Evolutionary conservation across 83 land plant species (phyloP), one percentile per base, ranked within the genome.

Genomic region (Larix sibirica): DNA sequence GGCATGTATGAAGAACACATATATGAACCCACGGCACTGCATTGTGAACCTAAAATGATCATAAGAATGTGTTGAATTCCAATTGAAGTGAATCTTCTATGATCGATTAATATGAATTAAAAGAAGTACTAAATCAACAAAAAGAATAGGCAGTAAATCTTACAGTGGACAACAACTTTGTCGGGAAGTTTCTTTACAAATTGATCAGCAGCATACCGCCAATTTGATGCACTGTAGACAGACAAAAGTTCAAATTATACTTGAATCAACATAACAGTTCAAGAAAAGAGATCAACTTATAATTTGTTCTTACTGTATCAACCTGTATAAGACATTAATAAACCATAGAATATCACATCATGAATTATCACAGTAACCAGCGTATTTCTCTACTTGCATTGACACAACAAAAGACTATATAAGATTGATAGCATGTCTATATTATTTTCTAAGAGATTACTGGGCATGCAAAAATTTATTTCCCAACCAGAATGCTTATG

Each of bases 101-200:
- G 75, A 36, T 42, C 75, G 18, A 70, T 4, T 4, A 20, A 67
- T 67, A 33, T 36, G n/a, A 70, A 26, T 69, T 36, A 6, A 0
- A 16, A 69, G 44, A 18, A 36, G 18, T 69, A 38, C 8, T 20
- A 8, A 70, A 38, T 67, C 6, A 40, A 70, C 69, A 70, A 70
- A 70, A 70, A 1, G 44, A 12, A 70, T 17, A 18, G n/a, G 31
- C 1, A 26, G n/a, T 14, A 12, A 58, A 70, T 83, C 92, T 88
- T 71, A 92, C 95, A 86, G 70, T 92, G 95, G 42, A 92, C 95
- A 80, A 90, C 80, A 61, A 92, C 92, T 88, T 86, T 88, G 73
- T 90, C 89, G 9, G 92, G 92, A 82, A 88, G 83, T 77, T 80
- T 86, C 81, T 87, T 85, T 79, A 87, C 91, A 86, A 92, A 90